Evolutionary conservation across 1,284 basidiomycete genomes (phyloP).

Genomic region (Apiotrichum domesticum): DNA sequence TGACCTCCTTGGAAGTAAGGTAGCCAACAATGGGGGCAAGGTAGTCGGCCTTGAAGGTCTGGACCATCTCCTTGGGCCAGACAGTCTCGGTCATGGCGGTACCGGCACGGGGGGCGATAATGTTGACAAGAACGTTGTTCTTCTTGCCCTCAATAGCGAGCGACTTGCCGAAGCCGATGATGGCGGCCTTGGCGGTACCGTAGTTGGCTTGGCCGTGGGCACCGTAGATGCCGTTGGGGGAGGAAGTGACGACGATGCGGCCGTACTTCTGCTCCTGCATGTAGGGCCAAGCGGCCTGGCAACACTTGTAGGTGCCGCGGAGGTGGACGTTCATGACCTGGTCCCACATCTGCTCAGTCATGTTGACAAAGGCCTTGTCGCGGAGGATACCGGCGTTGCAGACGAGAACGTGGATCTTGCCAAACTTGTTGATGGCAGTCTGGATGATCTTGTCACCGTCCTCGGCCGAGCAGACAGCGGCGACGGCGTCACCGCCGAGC

Average conservation of each 20-base stretch:
- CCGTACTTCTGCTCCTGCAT: constrained; percentile 98
- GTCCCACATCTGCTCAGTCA: constrained; percentile 94
- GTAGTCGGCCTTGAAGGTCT: constrained; percentile 72
- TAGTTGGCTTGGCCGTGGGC: constrained; percentile 88
- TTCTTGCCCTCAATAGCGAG: constrained; percentile 89
- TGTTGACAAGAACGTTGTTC: constrained; percentile 83
- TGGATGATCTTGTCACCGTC: constrained; percentile 89
- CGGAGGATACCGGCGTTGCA: constrained; percentile 94
- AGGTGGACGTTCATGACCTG: constrained; percentile 83
- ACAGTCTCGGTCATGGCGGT: constrained; percentile 85
- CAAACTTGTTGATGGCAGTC: constrained; percentile 79
- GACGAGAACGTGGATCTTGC: constrained; percentile 78
- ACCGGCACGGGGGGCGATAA: constrained; percentile 82
- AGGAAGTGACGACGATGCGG: constrained; percentile 88
- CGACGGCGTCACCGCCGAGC: constrained; percentile 79
- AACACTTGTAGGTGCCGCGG: constrained; percentile 64
- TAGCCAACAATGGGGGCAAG: constrained; percentile 89
- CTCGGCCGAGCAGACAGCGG: constrained; percentile 74
- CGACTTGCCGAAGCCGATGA: constrained; percentile 82
- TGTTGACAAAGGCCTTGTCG: constrained; percentile 82
- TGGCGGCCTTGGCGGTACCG: constrained; percentile 86
- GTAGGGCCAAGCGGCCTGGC: constrained; percentile 92
- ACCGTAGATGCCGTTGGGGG: constrained; percentile 88
- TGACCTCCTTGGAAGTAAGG: constrained; percentile 71
- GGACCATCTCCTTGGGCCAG: constrained; percentile 85